A percentile compares a stretch with the other conserved stretches of the same genome.
Evolutionary conservation across 2,329 filamentous ascomycete genomes (phyloP).

Genomic region (Echinosphaeria canescens): DNA sequence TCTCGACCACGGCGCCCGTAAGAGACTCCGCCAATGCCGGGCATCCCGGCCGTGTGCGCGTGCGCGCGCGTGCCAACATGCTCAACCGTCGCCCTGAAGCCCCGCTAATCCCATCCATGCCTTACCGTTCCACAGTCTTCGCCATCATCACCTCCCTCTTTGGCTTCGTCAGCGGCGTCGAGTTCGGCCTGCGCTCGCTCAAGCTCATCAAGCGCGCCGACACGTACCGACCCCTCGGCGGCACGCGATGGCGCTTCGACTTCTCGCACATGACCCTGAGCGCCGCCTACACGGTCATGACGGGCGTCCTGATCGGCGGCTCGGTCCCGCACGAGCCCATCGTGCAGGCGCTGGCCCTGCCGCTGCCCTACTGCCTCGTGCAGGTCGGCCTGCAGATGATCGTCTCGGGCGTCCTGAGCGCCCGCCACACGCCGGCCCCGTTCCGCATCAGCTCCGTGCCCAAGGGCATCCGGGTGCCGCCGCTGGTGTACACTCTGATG

Average conservation of each 20-base stretch:
- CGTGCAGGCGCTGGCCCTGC: constrained; percentile 26
- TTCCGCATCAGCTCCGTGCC: constrained; percentile 42
- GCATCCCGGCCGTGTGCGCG: constrained; percentile 15
- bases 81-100: constrained; percentile 29
- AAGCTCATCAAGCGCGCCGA: constrained; percentile 19
- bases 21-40: constrained; percentile 9
- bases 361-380: constrained; percentile 25
- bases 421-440: constrained; percentile 18
- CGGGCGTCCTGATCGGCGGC: constrained; percentile 24
- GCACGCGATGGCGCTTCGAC: constrained; percentile 25
- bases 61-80: too few relatives aligned
- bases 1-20: constrained; percentile 13
- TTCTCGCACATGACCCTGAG: constrained; percentile 22
- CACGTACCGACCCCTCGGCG: constrained; percentile 25
- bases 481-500: constrained; percentile 40
- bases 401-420: constrained; percentile 15
- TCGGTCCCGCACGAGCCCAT: constrained; percentile 25
- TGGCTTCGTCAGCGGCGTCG: constrained; percentile 29
- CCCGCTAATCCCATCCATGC: constrained; percentile 5
- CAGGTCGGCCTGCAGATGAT: constrained; percentile 19
- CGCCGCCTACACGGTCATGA: constrained; percentile 24
- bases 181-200: constrained; percentile 24
- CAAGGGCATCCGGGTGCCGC: constrained; percentile 34
- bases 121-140: constrained; percentile 13
- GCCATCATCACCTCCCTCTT: constrained; percentile 31